phyloP scores from a whole-genome alignment of 257 asterid genomes.

The Ilex aquifolium region DNA sequence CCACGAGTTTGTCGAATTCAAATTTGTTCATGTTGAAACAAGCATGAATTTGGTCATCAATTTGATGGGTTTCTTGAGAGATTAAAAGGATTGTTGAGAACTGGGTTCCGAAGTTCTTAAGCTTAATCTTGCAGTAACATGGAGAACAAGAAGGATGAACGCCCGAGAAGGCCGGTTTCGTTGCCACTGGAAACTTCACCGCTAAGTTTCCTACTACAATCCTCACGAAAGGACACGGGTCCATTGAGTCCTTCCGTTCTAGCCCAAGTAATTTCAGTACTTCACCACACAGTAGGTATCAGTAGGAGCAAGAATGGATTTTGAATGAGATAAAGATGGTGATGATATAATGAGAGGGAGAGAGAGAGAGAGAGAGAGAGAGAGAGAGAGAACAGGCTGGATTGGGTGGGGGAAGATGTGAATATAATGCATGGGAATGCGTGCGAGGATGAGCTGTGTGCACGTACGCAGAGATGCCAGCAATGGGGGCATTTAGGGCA shows the following conservation, averaged over 20 bases:
- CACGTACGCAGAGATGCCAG: too few species aligned
- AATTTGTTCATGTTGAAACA: slow-evolving; percentile 53
- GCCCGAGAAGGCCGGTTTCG: neutral
- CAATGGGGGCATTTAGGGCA: too few species aligned
- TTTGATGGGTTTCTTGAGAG: slow-evolving; percentile 31
- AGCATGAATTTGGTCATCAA: slow-evolving; percentile 48
- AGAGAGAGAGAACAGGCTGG: too few species aligned
- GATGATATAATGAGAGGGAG: too few species aligned
- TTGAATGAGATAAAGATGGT: too few species aligned
- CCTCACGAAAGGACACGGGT: slow-evolving; percentile 92
- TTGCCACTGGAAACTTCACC: slow-evolving; percentile 24
- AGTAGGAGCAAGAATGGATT: too few species aligned
- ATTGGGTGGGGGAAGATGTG: too few species aligned
- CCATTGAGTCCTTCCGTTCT: slow-evolving; percentile 39
- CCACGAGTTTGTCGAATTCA: slow-evolving; percentile 52
- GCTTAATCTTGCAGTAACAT: slow-evolving; percentile 59
- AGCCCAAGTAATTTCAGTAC: too few species aligned
- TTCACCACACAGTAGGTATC: too few species aligned
- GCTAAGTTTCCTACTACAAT: slow-evolving; percentile 58
- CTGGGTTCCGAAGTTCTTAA: slow-evolving; percentile 51
- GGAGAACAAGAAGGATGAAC: slow-evolving; percentile 9
- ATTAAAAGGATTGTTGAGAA: slow-evolving; percentile 34
- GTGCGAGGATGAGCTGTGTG: too few species aligned
- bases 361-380: too few species aligned
- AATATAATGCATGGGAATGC: too few species aligned